These are phyloP conservation scores for Leptomonas seymouri DNA, from an alignment of 208 protist genomes.

Conservation along the genomic window DNA sequence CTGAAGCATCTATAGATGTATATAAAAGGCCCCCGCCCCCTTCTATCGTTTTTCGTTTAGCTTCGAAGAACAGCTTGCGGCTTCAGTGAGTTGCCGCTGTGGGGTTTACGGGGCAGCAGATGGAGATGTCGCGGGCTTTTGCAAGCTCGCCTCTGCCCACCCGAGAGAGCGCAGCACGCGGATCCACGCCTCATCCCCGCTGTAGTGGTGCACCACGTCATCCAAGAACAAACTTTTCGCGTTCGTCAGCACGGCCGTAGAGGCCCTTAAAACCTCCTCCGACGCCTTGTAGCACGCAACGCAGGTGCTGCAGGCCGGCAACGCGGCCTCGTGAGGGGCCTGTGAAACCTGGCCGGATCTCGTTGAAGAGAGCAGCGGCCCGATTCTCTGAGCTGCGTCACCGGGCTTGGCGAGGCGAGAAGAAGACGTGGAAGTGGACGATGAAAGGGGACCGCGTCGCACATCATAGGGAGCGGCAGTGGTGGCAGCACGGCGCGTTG, in stretches of 20 bases:
- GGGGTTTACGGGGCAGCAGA: background rate
- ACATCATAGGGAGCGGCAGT: background rate
- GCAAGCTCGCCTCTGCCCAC: constrained; percentile 1
- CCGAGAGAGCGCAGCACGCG: constrained; percentile 54
- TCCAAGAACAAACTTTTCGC: constrained; percentile 56
- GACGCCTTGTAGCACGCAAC: constrained; percentile 19
- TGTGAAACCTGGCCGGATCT: background rate
- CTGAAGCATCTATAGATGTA: too few species aligned
- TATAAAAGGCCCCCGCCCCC: too few species aligned
- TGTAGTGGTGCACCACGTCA: constrained; percentile 70
- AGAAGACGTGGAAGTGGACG: background rate
- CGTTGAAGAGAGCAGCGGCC: background rate
- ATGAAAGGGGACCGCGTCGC: background rate
- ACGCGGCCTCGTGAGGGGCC: background rate
- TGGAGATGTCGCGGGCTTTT: background rate
- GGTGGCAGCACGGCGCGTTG: background rate
- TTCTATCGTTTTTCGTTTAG: too few species aligned
- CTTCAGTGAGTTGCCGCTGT: too few species aligned
- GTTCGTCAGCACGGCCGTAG: constrained; percentile 43
- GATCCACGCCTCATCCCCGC: constrained; percentile 64
- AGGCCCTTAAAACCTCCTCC: constrained; percentile 26
- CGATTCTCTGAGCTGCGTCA: background rate
- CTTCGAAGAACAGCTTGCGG: too few species aligned
- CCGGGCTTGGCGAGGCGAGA: background rate
- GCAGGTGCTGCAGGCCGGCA: constrained; percentile 33